phyloP scores from a whole-genome alignment of 495 filamentous ascomycete genomes.

The Platismatia glauca region DNA sequence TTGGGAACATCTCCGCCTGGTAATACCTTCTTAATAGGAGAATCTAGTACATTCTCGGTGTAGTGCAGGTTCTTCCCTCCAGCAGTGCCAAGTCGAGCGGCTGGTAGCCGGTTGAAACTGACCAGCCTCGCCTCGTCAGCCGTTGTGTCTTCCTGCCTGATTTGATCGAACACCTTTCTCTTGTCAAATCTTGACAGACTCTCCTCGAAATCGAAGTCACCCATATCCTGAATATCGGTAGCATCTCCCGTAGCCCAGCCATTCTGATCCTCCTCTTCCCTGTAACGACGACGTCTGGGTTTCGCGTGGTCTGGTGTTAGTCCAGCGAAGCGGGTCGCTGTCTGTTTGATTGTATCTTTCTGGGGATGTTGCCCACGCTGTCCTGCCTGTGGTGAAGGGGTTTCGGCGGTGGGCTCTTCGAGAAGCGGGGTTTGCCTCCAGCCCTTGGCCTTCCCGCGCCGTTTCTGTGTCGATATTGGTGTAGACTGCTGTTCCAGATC shows the following conservation, averaged over 20 bases:
- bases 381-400: not conserved
- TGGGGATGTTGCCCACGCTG: constrained; percentile 23
- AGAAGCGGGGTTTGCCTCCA: constrained; percentile 81
- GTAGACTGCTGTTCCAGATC: not conserved
- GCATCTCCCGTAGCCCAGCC: constrained; percentile 97
- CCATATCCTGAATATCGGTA: constrained; percentile 90
- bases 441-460: constrained; percentile 32
- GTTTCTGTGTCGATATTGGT: constrained; percentile 2
- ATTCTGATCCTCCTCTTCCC: constrained; percentile 52
- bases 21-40: constrained; percentile 33
- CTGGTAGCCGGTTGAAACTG: constrained; percentile 68
- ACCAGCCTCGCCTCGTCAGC: constrained; percentile 85
- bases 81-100: constrained; percentile 63
- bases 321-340: constrained; percentile 12
- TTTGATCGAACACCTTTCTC: constrained; percentile 74
- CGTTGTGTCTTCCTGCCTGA: constrained; percentile 75
- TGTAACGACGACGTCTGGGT: constrained; percentile 45
- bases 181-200: constrained; percentile 94
- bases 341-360: constrained; percentile 1
- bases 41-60: constrained; percentile 82
- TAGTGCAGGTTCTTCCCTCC: constrained; percentile 87
- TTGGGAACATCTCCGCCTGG: not conserved
- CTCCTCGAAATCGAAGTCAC: constrained; percentile 85
- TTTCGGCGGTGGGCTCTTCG: constrained; percentile 44
- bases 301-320: constrained; percentile 34